Conservation (phyloP, 2,329 filamentous ascomycete genomes). For the Beauveria bassiana region DNA sequence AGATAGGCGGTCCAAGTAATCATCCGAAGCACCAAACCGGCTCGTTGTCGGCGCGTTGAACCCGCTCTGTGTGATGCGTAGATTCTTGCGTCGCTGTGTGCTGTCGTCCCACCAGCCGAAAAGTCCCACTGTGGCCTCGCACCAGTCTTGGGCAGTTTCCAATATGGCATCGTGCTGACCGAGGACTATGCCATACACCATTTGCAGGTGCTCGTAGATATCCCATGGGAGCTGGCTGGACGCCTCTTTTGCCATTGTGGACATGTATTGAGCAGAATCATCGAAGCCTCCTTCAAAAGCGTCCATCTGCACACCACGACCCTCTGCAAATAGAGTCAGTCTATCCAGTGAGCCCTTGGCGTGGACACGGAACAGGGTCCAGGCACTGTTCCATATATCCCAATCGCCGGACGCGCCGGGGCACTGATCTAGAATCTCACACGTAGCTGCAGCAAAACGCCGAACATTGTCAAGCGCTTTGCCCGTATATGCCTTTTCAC, state of each 20-base stretch:
- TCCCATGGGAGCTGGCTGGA: constrained; percentile 85
- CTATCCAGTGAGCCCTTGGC: constrained; percentile 61
- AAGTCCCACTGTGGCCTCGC: constrained; percentile 76
- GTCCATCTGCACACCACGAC: constrained; percentile 43
- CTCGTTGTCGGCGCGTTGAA: constrained; percentile 26
- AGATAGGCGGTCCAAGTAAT: constrained; percentile 67
- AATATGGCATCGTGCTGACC: constrained; percentile 71
- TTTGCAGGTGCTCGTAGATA: constrained; percentile 77
- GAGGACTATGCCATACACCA: constrained; percentile 72
- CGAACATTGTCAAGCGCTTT: constrained; percentile 72
- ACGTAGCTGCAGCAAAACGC: constrained; percentile 59
- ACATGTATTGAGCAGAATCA: constrained; percentile 41
- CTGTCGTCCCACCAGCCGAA: constrained; percentile 89
- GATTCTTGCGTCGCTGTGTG: constrained; percentile 38
- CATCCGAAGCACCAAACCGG: constrained; percentile 48
- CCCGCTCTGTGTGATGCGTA: constrained; percentile 33
- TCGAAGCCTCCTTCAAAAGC: constrained; percentile 26
- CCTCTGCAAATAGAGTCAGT: constrained; percentile 73
- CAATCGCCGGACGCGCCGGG: constrained; percentile 66
- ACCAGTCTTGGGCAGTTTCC: constrained; percentile 77
- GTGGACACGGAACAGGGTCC: constrained; percentile 74
- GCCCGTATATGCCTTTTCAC: constrained; percentile 62
- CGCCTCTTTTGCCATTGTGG: constrained; percentile 65
- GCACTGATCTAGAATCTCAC: constrained; percentile 63
- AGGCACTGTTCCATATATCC: constrained; percentile 75